Conservation (phyloP, 148 eudicot species). For the Arbutus unedo region DNA sequence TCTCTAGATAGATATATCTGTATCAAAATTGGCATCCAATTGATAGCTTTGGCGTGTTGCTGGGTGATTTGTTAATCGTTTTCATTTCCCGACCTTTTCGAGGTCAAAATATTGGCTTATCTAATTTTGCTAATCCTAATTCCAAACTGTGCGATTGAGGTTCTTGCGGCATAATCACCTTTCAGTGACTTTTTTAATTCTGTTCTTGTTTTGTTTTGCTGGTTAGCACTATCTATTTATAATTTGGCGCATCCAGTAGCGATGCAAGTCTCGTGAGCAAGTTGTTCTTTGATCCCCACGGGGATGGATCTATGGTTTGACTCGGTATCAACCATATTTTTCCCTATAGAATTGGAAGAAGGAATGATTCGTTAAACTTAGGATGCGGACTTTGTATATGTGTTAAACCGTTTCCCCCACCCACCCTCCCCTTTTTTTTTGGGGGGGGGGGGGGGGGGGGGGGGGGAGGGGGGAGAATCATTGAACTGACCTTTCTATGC, state of each 20-base stretch:
- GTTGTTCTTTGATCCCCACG: not conserved
- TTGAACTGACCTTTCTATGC: no score
- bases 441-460: no score
- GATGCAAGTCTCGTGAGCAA: not conserved
- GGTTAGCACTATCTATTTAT: not conserved
- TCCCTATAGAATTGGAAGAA: not conserved
- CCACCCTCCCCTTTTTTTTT: no score
- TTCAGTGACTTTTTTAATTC: not conserved
- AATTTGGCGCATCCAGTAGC: not conserved
- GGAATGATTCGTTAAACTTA: not conserved
- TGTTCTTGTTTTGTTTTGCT: not conserved
- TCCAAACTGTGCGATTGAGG: not conserved
- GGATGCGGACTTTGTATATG: not conserved
- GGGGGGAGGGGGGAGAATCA: no score
- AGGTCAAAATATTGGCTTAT: not conserved
- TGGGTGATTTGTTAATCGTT: not conserved
- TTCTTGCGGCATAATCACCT: not conserved
- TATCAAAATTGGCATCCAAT: not conserved
- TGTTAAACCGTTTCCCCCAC: no score
- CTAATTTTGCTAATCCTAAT: not conserved
- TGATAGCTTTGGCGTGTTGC: not conserved
- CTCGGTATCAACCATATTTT: not conserved
- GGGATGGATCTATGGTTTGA: not conserved
- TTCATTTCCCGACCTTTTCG: not conserved
- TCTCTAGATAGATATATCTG: not conserved